Percentiles rank a stretch among this genome's conserved stretches.
Evolutionary conservation across 768 basidiomycete genomes (phyloP).

Genomic region (Lactarius sp.): DNA sequence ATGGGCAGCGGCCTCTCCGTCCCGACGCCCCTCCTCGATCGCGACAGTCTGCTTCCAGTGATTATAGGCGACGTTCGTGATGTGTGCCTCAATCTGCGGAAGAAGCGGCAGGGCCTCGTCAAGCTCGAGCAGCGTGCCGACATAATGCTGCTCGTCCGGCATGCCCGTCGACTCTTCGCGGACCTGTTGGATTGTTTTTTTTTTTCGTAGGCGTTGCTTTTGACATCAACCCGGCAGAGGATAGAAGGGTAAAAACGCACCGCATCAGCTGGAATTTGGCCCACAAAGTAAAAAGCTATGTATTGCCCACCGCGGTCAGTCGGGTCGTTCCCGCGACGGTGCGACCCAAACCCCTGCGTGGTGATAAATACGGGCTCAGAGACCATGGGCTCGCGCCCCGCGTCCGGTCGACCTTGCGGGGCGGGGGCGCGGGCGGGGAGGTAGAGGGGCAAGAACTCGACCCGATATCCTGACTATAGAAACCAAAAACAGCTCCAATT

Average conservation of each 20-base stretch:
- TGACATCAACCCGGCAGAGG: not conserved
- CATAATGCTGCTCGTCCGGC: conserved; percentile 50
- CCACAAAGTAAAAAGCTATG: conserved; percentile 52
- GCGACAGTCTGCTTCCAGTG: conserved; percentile 30
- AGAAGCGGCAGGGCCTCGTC: conserved; percentile 41
- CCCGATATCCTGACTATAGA: conserved; percentile 47
- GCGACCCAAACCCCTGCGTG: conserved; percentile 31
- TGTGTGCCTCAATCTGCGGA: conserved; percentile 28
- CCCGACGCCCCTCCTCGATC: not conserved
- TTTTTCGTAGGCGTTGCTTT: not conserved
- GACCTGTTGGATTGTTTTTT: conserved; percentile 33
- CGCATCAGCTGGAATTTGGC: conserved; percentile 47
- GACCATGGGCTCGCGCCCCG: conserved; percentile 24
- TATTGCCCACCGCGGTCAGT: conserved; percentile 43
- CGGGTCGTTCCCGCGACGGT: conserved; percentile 1
- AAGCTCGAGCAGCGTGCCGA: conserved; percentile 39
- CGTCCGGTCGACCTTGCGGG: conserved; percentile 24
- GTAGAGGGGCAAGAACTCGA: conserved; percentile 43
- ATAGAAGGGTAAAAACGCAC: conserved; percentile 33
- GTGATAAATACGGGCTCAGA: conserved; percentile 46
- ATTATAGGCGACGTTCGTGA: conserved; percentile 40
- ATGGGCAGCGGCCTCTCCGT: not conserved
- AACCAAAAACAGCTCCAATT: not conserved
- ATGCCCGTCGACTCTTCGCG: conserved; percentile 49
- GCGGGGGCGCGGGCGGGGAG: conserved; percentile 40